These are phyloP conservation scores for Neofusicoccum parvum DNA, from an alignment of 2,329 filamentous ascomycete species.

Conservation along the genomic window DNA sequence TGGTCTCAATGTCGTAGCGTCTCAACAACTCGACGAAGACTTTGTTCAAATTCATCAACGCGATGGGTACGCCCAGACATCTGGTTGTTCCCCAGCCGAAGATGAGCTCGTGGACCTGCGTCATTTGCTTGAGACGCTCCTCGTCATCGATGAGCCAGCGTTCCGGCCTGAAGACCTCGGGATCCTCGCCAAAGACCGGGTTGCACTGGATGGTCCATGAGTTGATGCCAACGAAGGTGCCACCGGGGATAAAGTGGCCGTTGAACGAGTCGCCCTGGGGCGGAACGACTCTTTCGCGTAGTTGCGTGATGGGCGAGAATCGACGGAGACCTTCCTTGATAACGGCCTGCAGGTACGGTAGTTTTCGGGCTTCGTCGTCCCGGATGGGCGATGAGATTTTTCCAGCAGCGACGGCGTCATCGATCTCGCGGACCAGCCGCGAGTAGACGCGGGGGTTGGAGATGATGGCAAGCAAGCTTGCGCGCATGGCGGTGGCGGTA, in stretches of 20 bases:
- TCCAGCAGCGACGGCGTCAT: slow-evolving; percentile 41
- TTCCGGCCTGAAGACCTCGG: slow-evolving; percentile 42
- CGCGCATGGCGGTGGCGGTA: slow-evolving; percentile 57
- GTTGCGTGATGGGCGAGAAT: slow-evolving; percentile 42
- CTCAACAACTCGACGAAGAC: slow-evolving; percentile 42
- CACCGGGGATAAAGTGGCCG: slow-evolving; percentile 39
- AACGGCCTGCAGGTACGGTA: slow-evolving; percentile 51
- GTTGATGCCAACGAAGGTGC: slow-evolving; percentile 44
- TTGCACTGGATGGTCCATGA: slow-evolving; percentile 39
- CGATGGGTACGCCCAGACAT: slow-evolving; percentile 39
- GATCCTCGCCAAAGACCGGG: slow-evolving; percentile 42
- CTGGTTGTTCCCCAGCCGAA: slow-evolving; percentile 41
- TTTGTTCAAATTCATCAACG: slow-evolving; percentile 42
- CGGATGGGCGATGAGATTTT: slow-evolving; percentile 47
- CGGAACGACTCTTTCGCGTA: slow-evolving; percentile 37
- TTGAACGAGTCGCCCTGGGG: slow-evolving; percentile 34
- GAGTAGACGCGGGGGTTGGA: slow-evolving; percentile 51
- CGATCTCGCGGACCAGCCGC: slow-evolving; percentile 52
- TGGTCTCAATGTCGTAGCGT: slow-evolving; percentile 11
- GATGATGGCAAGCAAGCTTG: slow-evolving; percentile 56
- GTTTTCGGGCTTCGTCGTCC: slow-evolving; percentile 39
- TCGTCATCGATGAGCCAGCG: slow-evolving; percentile 37
- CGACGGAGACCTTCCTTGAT: slow-evolving; percentile 52
- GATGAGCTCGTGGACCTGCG: slow-evolving; percentile 37
- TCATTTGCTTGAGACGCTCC: slow-evolving; percentile 32